Percentiles rank a stretch among this genome's conserved stretches.
Conservation (phyloP, 192 early-diverging fungal genomes). For the Dispira simplex region DNA sequence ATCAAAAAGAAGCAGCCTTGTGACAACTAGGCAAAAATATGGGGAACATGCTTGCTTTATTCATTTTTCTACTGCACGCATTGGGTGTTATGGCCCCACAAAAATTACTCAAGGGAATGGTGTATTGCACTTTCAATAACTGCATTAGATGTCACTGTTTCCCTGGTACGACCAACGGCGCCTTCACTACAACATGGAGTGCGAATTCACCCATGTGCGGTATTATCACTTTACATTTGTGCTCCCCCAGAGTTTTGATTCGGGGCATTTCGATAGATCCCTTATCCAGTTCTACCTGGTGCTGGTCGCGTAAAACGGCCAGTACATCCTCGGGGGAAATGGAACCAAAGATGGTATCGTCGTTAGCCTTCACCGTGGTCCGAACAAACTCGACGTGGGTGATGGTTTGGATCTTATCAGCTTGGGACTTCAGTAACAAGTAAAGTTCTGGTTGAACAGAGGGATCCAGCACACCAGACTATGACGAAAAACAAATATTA, state of each 20-base stretch:
- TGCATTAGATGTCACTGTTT: too few relatives aligned
- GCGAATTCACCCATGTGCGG: slow-evolving; percentile 5
- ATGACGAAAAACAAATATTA: too few relatives aligned
- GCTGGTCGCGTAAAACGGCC: background rate
- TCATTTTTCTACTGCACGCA: too few relatives aligned
- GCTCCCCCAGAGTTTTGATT: background rate
- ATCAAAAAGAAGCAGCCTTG: too few relatives aligned
- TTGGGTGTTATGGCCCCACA: too few relatives aligned
- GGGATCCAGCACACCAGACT: background rate
- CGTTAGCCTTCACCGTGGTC: background rate
- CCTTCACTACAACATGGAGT: background rate
- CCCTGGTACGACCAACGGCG: background rate
- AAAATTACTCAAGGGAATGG: too few relatives aligned
- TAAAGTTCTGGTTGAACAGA: background rate
- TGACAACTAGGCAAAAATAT: too few relatives aligned
- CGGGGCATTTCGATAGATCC: background rate
- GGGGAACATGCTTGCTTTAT: too few relatives aligned
- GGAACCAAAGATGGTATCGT: slow-evolving; percentile 9
- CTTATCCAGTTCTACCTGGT: background rate
- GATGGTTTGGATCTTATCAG: background rate
- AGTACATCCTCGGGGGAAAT: slow-evolving; percentile 9
- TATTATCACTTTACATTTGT: background rate
- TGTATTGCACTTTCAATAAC: too few relatives aligned
- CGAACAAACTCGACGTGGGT: background rate
- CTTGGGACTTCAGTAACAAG: background rate